phyloP scores from a whole-genome alignment of 2,329 filamentous ascomycete species.

The Claviceps paspali region DNA sequence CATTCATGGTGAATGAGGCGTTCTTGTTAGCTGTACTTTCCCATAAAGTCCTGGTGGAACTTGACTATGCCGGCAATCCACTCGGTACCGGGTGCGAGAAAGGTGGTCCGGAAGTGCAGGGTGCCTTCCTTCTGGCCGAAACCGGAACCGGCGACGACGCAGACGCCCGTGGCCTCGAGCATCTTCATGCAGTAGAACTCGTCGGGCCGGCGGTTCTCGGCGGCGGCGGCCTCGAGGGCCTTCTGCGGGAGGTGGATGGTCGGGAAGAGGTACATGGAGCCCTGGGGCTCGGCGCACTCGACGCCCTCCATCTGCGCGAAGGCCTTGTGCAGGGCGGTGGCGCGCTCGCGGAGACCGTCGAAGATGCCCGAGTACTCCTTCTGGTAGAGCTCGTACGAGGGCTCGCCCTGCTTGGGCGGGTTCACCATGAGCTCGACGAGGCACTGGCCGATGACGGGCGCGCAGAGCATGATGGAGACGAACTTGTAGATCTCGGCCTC shows the following conservation, averaged over 20 bases:
- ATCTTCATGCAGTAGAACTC: slow-evolving; percentile 90
- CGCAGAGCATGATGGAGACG: slow-evolving; percentile 90
- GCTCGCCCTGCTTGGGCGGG: slow-evolving; percentile 70
- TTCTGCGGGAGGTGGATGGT: slow-evolving; percentile 68
- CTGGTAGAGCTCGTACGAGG: slow-evolving; percentile 70
- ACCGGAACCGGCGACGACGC: slow-evolving; percentile 79
- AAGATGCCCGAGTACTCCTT: slow-evolving; percentile 76
- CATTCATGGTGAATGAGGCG: too few relatives aligned
- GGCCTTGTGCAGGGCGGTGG: slow-evolving; percentile 72
- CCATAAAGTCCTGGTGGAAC: slow-evolving; percentile 87
- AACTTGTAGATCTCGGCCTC: slow-evolving; percentile 97
- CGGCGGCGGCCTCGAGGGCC: slow-evolving; percentile 59
- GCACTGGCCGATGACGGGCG: slow-evolving; percentile 90
- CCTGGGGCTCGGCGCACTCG: slow-evolving; percentile 76
- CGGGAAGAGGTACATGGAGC: slow-evolving; percentile 98
- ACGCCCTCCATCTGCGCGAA: slow-evolving; percentile 95
- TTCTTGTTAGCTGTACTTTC: slow-evolving; percentile 52
- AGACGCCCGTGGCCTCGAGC: slow-evolving; percentile 87
- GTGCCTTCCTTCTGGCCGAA: slow-evolving; percentile 90
- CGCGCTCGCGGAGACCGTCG: slow-evolving; percentile 61
- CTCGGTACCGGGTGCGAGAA: slow-evolving; percentile 88
- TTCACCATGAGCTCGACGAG: slow-evolving; percentile 97
- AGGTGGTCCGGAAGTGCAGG: slow-evolving; percentile 90
- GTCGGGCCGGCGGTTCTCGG: slow-evolving; percentile 62
- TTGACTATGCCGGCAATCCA: slow-evolving; percentile 79